These are phyloP conservation scores for Hyparrhenia diplandra DNA, from an alignment of 176 grass and related monocot species.

Conservation along the genomic window DNA sequence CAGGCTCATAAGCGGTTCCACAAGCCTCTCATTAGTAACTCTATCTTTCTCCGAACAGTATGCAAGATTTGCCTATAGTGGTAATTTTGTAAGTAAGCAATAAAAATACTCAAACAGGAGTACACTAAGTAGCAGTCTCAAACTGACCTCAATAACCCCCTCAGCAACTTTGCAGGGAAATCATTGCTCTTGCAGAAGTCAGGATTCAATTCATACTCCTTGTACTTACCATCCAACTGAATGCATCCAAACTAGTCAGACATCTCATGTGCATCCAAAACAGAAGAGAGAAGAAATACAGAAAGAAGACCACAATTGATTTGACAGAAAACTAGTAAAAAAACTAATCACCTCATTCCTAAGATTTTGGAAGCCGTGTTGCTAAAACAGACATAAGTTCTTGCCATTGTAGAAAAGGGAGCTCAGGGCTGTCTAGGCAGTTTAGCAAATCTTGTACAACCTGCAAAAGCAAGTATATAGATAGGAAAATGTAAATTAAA, in stretches of 20 bases:
- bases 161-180: constrained; percentile 92
- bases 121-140: constrained; percentile 26
- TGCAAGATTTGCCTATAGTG: constrained; percentile 69
- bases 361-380: constrained; percentile 89
- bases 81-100: constrained; percentile 26
- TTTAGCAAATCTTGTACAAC: constrained; percentile 88
- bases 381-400: constrained; percentile 98
- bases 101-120: constrained; percentile 26
- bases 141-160: constrained; percentile 82
- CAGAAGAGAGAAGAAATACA: neutral
- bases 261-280: constrained; percentile 7
- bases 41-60: constrained; percentile 89
- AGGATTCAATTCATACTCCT: constrained; percentile 73
- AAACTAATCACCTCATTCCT: constrained; percentile 74
- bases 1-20: constrained; percentile 80
- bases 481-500: constrained; percentile 14
- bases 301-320: constrained; percentile 15
- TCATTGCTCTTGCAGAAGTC: constrained; percentile 65
- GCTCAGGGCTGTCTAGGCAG: too few species aligned
- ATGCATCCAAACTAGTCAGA: constrained; percentile 34
- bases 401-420: constrained; percentile 99
- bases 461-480: constrained; percentile 32
- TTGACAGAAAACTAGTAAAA: constrained; percentile 16
- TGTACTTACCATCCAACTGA: constrained; percentile 92
- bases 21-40: constrained; percentile 84